These are phyloP conservation scores for Pyricularia sp. DNA, from an alignment of 2,329 filamentous ascomycete genomes.

Conservation along the genomic window DNA sequence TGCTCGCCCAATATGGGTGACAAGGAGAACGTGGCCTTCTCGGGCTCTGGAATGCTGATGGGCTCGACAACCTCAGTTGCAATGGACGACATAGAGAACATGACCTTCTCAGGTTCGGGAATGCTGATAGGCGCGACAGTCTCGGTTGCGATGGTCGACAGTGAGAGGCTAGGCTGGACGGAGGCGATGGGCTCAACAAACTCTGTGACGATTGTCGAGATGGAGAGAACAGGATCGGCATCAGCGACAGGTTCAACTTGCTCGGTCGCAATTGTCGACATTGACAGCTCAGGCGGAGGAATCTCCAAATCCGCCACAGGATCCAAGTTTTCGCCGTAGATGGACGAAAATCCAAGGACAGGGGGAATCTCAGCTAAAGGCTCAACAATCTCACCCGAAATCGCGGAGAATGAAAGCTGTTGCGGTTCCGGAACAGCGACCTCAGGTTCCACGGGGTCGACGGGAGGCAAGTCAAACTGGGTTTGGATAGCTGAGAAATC, in stretches of 20 bases:
- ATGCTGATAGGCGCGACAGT: conserved; percentile 12
- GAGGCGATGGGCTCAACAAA: conserved; percentile 11
- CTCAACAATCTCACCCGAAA: conserved; percentile 19
- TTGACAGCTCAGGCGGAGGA: conserved; percentile 6
- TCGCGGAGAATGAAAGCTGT: conserved; percentile 22
- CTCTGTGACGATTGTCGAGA: conserved; percentile 4
- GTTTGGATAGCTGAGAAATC: conserved; percentile 13
- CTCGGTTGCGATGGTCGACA: conserved; percentile 21
- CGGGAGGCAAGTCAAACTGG: conserved; percentile 11
- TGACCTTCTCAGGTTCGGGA: conserved; percentile 11
- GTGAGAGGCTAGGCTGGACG: conserved; percentile 13
- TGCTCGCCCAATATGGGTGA: conserved; percentile 22
- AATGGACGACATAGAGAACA: conserved; percentile 21
- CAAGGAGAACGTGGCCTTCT: conserved; percentile 12
- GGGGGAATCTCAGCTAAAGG: conserved; percentile 11
- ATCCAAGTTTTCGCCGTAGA: conserved; percentile 31
- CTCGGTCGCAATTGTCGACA: conserved; percentile 4
- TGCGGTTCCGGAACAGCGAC: conserved; percentile 11
- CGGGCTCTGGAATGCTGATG: conserved; percentile 9
- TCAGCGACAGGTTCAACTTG: conserved; percentile 11
- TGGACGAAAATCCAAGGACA: conserved; percentile 20
- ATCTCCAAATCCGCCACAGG: conserved; percentile 24
- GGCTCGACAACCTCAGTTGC: conserved; percentile 15
- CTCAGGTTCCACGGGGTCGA: conserved; percentile 11
- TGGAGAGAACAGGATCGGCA: conserved; percentile 8